Conservation (phyloP, 2,329 filamentous ascomycete genomes). For the Diplocarpon rosae region DNA sequence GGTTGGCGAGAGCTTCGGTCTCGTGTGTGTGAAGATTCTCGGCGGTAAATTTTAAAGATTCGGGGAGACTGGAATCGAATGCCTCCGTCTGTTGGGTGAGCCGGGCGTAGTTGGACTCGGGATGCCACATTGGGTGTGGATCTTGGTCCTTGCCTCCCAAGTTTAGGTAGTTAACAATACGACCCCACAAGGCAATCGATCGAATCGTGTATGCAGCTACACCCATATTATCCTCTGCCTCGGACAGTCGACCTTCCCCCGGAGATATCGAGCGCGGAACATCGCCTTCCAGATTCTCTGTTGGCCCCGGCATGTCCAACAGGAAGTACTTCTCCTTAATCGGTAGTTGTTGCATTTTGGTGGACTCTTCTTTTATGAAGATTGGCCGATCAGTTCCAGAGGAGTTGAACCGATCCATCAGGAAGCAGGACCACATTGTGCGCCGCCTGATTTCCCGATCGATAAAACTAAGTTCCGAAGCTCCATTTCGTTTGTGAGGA, state of each 20-base stretch:
- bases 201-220: conserved; percentile 85
- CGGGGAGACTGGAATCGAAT: conserved; percentile 59
- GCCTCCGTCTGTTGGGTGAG: conserved; percentile 62
- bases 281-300: conserved; percentile 69
- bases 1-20: conserved; percentile 76
- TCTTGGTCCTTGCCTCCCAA: conserved; percentile 78
- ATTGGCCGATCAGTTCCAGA: conserved; percentile 87
- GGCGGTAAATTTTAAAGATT: conserved; percentile 58
- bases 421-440: conserved; percentile 96
- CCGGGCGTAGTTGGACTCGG: conserved; percentile 62
- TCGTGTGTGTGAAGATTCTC: conserved; percentile 81
- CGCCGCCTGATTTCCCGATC: conserved; percentile 86
- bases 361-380: conserved; percentile 79
- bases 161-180: conserved; percentile 81
- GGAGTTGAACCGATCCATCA: conserved; percentile 97
- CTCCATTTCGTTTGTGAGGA: conserved; percentile 51
- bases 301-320: conserved; percentile 79
- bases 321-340: conserved; percentile 85
- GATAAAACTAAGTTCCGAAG: conserved; percentile 68
- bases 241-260: conserved; percentile 51
- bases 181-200: conserved; percentile 78
- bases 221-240: conserved; percentile 79
- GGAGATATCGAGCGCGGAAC: conserved; percentile 50
- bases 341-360: conserved; percentile 78
- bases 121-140: conserved; percentile 66